Base-by-base conservation (phyloP, 2,329 filamentous ascomycete species). In the Hymenotorrendiella dingleyae region DNA sequence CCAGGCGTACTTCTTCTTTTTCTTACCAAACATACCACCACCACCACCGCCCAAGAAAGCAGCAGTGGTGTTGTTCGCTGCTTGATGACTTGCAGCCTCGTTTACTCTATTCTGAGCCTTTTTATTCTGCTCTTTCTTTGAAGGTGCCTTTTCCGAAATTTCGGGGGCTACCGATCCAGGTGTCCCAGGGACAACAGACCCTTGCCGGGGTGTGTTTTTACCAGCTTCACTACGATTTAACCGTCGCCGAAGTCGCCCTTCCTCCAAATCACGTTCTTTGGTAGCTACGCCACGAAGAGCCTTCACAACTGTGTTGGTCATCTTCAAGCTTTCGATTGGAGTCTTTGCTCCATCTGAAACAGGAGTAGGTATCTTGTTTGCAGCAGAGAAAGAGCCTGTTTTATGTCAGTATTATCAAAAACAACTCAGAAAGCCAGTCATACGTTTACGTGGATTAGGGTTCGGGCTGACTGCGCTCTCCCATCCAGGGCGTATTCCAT, bases 81-180 rank as follows among this genome's bases (percentile, higher is more conserved):
- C 85, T 17, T 82, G 80, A 52, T 91, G 88, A 52, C 83, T 85
- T 45, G 82, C 82, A 14, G 84, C 84, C 58, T 94, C 87, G 0
- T 80, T 84, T 17, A 82, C 76, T 54, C 85, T 86, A 3, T 72
- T 70, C 46, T 87, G 82, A n/a, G 80, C 77, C 53, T 84, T 74
- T 50, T 82, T 84, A 63, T 83, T 87, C 60, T 84, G 73, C 62
- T 95, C 89, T 67, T 96, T 96, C 72, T 96, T 96, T 4, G 84
- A 85, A 39, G 86, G 73, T 3, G 80, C 73, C 62, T 89, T 91
- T 52, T 80, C 76, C 1, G 78, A 73, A 1, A 69, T 61, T 41
- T 84, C 82, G 1, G 81, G 75, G 1, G 82, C 78, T 30, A 77
- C 72, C 1, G 77, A 70, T 5, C 77, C 78, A 3, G 82, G 78